Evolutionary conservation across 495 filamentous ascomycete genomes (phyloP).

Genomic region (Podospora didyma): DNA sequence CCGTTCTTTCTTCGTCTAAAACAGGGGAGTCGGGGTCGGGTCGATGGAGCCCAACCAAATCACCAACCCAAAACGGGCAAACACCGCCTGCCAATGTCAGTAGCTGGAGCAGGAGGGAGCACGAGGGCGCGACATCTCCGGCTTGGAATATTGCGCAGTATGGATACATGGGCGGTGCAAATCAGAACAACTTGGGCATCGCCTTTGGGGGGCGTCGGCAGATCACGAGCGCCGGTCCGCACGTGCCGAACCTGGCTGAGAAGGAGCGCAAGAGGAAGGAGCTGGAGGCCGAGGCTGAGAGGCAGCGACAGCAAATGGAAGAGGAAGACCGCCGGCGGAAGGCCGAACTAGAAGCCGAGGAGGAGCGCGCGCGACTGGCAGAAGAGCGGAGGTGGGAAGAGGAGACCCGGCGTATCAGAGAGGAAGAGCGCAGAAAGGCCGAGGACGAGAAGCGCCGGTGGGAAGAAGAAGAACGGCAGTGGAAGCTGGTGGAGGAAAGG

Average conservation of each 20-base stretch:
- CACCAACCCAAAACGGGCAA: constrained; percentile 34
- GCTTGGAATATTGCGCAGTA: constrained; percentile 99
- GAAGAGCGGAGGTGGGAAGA: constrained; percentile 81
- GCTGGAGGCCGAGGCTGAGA: constrained; percentile 53
- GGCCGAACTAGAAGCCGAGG: constrained; percentile 63
- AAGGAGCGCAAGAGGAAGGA: constrained; percentile 53
- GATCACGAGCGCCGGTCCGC: constrained; percentile 78
- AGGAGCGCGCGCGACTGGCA: constrained; percentile 60
- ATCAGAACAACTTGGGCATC: constrained; percentile 91
- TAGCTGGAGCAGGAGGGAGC: constrained; percentile 83
- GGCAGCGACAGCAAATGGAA: constrained; percentile 56
- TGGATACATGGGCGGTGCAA: constrained; percentile 97
- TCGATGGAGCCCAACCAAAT: constrained; percentile 60
- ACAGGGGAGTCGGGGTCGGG: constrained; percentile 50
- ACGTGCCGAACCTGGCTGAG: constrained; percentile 65
- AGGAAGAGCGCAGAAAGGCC: constrained; percentile 61
- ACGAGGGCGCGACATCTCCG: constrained; percentile 75
- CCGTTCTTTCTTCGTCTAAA: constrained; percentile 39
- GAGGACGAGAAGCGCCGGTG: constrained; percentile 77
- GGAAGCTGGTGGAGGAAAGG: constrained; percentile 77
- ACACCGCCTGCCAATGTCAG: constrained; percentile 54
- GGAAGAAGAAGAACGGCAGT: constrained; percentile 80
- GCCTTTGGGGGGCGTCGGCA: constrained; percentile 87
- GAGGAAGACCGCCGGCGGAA: constrained; percentile 60
- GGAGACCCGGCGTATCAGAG: constrained; percentile 63